Conservation (phyloP, 2,329 filamentous ascomycete species). For the Whalleya microplaca region DNA sequence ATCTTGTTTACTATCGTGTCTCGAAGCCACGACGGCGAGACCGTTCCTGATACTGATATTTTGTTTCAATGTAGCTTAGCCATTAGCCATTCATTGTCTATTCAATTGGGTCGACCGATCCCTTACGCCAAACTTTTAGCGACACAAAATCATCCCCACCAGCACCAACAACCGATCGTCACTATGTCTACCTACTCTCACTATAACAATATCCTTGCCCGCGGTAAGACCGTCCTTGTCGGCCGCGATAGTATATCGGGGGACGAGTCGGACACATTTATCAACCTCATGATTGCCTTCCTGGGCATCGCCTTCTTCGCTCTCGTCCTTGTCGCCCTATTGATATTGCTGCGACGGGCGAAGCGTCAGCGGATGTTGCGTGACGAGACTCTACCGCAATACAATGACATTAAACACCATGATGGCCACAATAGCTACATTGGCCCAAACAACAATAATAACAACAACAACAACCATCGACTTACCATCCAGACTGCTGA, state of each 20-base stretch:
- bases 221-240: conserved; percentile 49
- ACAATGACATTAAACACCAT: conserved; percentile 64
- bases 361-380: conserved; percentile 50
- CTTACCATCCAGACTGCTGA: conserved; percentile 62
- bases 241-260: conserved; percentile 47
- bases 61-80: conserved; percentile 26
- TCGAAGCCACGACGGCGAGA: conserved; percentile 10
- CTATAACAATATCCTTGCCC: no score
- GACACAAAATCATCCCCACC: conserved; percentile 21
- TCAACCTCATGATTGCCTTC: conserved; percentile 79
- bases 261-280: conserved; percentile 59
- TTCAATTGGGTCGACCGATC: conserved; percentile 27
- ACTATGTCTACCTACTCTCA: conserved; percentile 39
- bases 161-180: conserved; percentile 7
- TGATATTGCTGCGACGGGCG: conserved; percentile 74
- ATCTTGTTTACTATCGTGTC: conserved; percentile 21
- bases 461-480: conserved; percentile 50
- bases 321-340: conserved; percentile 66
- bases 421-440: conserved; percentile 36
- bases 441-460: background rate
- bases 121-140: conserved; percentile 27
- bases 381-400: conserved; percentile 66
- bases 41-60: conserved; percentile 19
- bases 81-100: conserved; percentile 27
- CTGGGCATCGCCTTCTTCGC: conserved; percentile 77